A percentile compares a stretch with the other conserved stretches of the same genome.
These are phyloP conservation scores for Triticum monococcum DNA, from an alignment of 176 grass and related monocot genomes.

Conservation along the genomic window DNA sequence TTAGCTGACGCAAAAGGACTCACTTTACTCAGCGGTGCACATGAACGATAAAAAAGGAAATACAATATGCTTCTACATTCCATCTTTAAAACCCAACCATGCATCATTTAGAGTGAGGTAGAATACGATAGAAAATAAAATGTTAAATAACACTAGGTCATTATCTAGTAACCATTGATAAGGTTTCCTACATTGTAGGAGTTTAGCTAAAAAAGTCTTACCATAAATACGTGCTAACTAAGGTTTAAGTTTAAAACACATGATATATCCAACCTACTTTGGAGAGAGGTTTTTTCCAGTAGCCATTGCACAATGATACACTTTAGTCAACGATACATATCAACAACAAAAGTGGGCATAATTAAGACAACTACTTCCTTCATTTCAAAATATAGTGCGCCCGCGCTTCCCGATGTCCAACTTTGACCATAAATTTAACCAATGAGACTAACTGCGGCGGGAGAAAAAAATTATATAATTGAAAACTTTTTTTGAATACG, in stretches of 20 bases:
- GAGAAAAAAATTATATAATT: too few relatives aligned
- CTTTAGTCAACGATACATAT: not conserved
- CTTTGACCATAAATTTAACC: too few relatives aligned
- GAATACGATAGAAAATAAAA: not conserved
- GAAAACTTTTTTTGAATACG: too few relatives aligned
- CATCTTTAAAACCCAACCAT: not conserved
- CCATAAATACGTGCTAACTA: not conserved
- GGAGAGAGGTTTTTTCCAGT: too few relatives aligned
- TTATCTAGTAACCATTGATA: not conserved
- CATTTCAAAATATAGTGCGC: too few relatives aligned
- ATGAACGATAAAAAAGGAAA: too few relatives aligned
- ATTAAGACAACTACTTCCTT: too few relatives aligned
- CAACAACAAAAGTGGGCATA: not conserved
- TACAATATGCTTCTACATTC: too few relatives aligned
- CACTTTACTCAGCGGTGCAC: not conserved
- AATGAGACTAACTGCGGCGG: too few relatives aligned
- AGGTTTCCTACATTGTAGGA: not conserved
- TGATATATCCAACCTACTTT: too few relatives aligned
- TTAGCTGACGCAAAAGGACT: not conserved
- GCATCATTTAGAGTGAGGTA: not conserved
- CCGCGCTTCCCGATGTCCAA: too few relatives aligned
- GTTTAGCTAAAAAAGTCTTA: not conserved
- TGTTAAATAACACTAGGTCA: not conserved
- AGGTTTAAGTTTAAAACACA: not conserved
- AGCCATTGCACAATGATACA: not conserved